Base-by-base conservation (phyloP, 164 flowering plant species). In the Annona cherimola region DNA sequence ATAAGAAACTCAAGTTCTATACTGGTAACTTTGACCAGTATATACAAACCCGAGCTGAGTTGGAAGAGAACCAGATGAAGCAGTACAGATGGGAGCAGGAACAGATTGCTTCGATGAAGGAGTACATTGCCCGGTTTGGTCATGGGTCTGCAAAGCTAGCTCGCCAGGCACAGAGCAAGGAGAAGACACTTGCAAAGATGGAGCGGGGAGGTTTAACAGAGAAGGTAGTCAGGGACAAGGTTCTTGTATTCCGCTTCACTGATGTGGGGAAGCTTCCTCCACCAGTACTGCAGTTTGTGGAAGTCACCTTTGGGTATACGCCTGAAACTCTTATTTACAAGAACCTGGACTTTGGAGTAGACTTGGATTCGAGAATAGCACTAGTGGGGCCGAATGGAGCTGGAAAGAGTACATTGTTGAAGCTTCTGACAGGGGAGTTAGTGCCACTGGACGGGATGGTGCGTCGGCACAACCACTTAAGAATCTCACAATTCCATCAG, bases 81-180 rank as follows among this genome's bases (percentile, higher is more conserved):
- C 98, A 90, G 76, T 94, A 92, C 80, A 91, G 83, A 76, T 94
- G 99, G 99, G 99, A 94, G 86, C 99, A 92, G 83, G 99, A 94
- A 64, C 99, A 94, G 82, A 94, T 94, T 67, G 57, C 98, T 60
- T 65, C 78, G 0, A 94, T 94, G 99, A 94, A 94, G 79, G 99
- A 94, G 64, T 94, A 94, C 76, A 94, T 94, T 73, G 99, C 99
- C 3, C 84, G 99, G 18, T 95, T 95, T 75, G 99, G 99, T 2
- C 98, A 95, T 70, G 99, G 99, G 18, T 94, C 99, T 41, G 99
- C 99, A 5, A 94, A 94, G 71, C 80, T 94, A 4, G 99, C 99
- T 39, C 95, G 98, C 40, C 99, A 94, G 71, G 99, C 99, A 18
- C 98, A 94, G 83, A 94, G 99, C 76, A 94, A 95, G 57, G 99